Evolutionary conservation across 495 filamentous ascomycete genomes (phyloP), one percentile per base, ranked within the genome.

Genomic region (Ramalina peruviana): DNA sequence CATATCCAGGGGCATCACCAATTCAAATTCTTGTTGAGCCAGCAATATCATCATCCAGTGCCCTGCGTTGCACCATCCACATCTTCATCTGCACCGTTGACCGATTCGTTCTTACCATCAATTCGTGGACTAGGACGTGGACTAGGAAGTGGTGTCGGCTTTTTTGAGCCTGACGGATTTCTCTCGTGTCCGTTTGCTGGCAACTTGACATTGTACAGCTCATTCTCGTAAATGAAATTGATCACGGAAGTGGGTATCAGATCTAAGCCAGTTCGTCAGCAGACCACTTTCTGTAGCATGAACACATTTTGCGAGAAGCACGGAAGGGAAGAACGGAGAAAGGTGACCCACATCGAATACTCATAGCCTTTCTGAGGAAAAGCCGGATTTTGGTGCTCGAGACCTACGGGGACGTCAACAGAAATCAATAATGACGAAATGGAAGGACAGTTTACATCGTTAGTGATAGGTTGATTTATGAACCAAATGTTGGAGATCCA

Each of bases 351-450:
- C 38, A 49, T 43, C 65, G 64, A 33, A 78, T 71, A 51, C 78
- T 82, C 64, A 84, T 73, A 45, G 81, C 77, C 46, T 76, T 71
- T 54, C 75, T 74, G 39, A 83, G 61, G 60, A 86, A 84, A 19
- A 83, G 64, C 21, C 82, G 72, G 43, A 86, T 83, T 61, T 83
- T 84, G 26, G 82, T 85, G 10, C 75, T 50, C 19, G 52, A 54
- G 17, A 57, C 48, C 43, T 45, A 15, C n/a, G 1, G 21, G 43
- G 6, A 9, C 6, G 9, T 27, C 17, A 26, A 10, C 11, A 41
- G 10, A 12, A 27, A 1, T 4, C 7, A 23, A 12, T n/a, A 7
- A 27, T 7, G 26, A 10, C 19, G 19, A 23, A 1, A 27, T 5
- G 7, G 5, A 45, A 6, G 15, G 21, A 45, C 9, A n/a, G 6